Base-by-base conservation (phyloP, 345 rosid genomes). In the Durio zibethinus region DNA sequence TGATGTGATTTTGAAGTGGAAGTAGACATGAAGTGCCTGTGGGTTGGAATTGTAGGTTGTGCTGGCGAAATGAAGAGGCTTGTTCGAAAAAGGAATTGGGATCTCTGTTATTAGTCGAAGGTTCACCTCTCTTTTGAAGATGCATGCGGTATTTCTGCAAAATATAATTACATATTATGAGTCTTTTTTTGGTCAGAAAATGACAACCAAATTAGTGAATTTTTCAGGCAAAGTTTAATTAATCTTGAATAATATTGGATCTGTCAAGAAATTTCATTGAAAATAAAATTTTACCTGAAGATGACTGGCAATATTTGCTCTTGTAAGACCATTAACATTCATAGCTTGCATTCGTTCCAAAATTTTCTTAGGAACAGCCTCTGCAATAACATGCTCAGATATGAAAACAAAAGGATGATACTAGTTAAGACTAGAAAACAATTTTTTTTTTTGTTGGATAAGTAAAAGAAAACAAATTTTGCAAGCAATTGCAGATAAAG, bases 271-370 rank as follows among this genome's bases (percentile, higher is more conserved):
- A 7, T 61, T 42, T 36, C 18, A 48, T 4, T 20, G 52, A 29
- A 36, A 52, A 27, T 29, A 62, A 18, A 63, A 63, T 48, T 50
- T 25, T 67, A 85, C 88, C 88, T 83, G 88, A 53, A 83, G 84
- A 35, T 85, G 86, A 56, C 88, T 85, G 10, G 86, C 85, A 59
- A 85, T 70, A 47, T 83, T 79, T 61, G 84, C 85, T 63, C 86
- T 76, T 7, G 82, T 83, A 36, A 86, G 61, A 38, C 29, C 66
- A 20, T 57, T 59, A 31, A 68, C 77, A 50, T 81, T 79, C 88
- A 83, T 86, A 63, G 31, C 53, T 45, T 69, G 76, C 88, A 86
- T 75, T 31, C 75, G 60, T 43, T 86, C 85, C 83, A 86, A 68
- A 36, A 86, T 86, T 68, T 82, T 83, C 82, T 74, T 80, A 1